Evolutionary conservation across 2,329 filamentous ascomycete species (phyloP).

Genomic region (Neurospora crassa): DNA sequence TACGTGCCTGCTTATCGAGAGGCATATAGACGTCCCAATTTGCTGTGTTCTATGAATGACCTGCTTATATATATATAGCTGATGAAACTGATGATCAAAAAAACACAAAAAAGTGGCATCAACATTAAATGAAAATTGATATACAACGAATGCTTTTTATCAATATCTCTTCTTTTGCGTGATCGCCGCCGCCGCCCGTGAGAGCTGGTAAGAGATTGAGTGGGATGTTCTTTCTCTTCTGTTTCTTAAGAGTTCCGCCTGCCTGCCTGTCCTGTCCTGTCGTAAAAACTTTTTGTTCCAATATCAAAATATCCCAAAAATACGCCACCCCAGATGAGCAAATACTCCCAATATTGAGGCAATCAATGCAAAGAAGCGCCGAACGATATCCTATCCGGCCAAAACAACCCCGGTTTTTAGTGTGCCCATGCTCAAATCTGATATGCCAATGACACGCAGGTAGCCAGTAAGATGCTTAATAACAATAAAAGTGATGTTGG

Average conservation of each 20-base stretch:
- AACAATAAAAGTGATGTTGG: not conserved
- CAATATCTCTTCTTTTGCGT: not conserved
- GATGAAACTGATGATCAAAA: not conserved
- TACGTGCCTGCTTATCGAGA: not conserved
- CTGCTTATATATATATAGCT: no score
- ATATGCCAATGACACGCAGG: not conserved
- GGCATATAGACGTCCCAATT: not conserved
- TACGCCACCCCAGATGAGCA: not conserved
- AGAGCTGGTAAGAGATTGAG: not conserved
- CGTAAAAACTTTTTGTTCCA: not conserved
- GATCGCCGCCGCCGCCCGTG: not conserved
- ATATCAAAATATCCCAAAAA: not conserved
- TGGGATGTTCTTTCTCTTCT: not conserved
- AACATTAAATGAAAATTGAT: not conserved
- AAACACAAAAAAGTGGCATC: not conserved
- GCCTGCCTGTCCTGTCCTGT: not conserved
- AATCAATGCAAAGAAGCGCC: not conserved
- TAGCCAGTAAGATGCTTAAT: not conserved
- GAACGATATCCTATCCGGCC: not conserved
- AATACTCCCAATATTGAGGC: not conserved
- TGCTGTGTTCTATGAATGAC: not conserved
- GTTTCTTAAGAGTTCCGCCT: not conserved
- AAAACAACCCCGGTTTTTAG: not conserved
- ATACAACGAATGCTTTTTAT: not conserved
- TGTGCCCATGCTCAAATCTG: not conserved